Conservation (phyloP, 1,284 basidiomycete genomes). For the Ceratobasidium sp. region DNA sequence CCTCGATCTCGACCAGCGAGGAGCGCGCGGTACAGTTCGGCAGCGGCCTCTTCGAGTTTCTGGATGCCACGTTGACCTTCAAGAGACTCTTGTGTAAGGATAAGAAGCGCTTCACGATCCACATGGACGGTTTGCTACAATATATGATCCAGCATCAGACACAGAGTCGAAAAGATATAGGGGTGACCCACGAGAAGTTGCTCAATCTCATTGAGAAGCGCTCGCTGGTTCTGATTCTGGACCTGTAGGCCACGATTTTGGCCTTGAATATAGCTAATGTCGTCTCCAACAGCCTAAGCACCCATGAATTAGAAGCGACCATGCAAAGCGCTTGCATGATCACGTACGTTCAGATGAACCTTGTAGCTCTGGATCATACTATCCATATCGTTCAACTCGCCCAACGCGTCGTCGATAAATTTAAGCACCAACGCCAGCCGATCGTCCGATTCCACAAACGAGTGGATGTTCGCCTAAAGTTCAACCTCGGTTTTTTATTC, state of each 20-base stretch:
- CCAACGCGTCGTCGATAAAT: slow-evolving; percentile 85
- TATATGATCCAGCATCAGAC: background rate
- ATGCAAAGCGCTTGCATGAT: background rate
- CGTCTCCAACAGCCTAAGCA: slow-evolving; percentile 84
- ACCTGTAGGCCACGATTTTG: slow-evolving; percentile 98
- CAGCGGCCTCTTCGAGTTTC: slow-evolving; percentile 81
- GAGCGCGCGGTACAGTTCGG: slow-evolving; percentile 93
- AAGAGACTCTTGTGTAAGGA: slow-evolving; percentile 84
- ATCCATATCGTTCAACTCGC: slow-evolving; percentile 87
- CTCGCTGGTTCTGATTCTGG: slow-evolving; percentile 94
- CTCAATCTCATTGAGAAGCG: slow-evolving; percentile 80
- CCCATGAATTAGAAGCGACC: slow-evolving; percentile 14
- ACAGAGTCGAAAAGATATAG: slow-evolving; percentile 13
- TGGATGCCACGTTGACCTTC: slow-evolving; percentile 79
- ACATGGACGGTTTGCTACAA: slow-evolving; percentile 92
- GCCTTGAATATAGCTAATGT: slow-evolving; percentile 94
- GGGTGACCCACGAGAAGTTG: slow-evolving; percentile 72
- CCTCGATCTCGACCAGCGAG: slow-evolving; percentile 89
- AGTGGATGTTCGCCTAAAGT: slow-evolving; percentile 90
- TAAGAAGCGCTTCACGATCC: slow-evolving; percentile 74
- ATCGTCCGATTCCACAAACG: slow-evolving; percentile 90
- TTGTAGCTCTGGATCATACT: slow-evolving; percentile 88
- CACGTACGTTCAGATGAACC: slow-evolving; percentile 86
- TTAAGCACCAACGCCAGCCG: slow-evolving; percentile 87
- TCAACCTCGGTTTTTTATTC: background rate